These are phyloP conservation scores for Aspergillus jensenii DNA, from an alignment of 2,329 filamentous ascomycete genomes.

Conservation along the genomic window DNA sequence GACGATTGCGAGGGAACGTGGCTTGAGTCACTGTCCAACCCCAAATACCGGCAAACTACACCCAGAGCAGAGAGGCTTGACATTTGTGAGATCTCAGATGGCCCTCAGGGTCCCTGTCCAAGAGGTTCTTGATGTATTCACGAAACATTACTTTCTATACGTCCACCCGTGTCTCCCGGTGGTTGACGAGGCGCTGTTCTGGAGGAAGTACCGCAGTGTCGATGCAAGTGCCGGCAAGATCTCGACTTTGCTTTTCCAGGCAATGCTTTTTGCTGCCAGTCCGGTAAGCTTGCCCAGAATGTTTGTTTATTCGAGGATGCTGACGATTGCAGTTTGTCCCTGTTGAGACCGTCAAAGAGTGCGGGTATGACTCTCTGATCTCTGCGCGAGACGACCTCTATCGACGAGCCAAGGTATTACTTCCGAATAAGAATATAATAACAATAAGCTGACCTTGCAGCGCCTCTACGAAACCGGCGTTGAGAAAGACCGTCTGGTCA, in stretches of 20 bases:
- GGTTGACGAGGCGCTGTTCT: slow-evolving; percentile 15
- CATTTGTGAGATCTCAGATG: slow-evolving; percentile 9
- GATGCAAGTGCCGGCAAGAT: slow-evolving; percentile 10
- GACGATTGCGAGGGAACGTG: neutral
- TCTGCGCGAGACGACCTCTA: slow-evolving; percentile 15
- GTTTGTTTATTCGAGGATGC: neutral
- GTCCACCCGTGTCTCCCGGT: slow-evolving; percentile 15
- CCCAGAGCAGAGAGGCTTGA: neutral
- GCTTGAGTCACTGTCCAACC: neutral
- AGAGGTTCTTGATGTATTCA: slow-evolving; percentile 10
- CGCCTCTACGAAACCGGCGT: slow-evolving; percentile 8
- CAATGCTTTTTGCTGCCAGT: slow-evolving; percentile 16
- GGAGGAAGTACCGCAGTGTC: slow-evolving; percentile 11
- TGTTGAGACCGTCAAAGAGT: slow-evolving; percentile 13
- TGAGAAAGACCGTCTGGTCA: slow-evolving; percentile 8
- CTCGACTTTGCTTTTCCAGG: slow-evolving; percentile 13
- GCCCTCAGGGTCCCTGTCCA: slow-evolving; percentile 8
- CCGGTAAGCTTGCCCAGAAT: neutral
- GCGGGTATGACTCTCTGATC: slow-evolving; percentile 12
- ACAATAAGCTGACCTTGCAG: neutral
- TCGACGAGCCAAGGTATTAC: slow-evolving; percentile 14
- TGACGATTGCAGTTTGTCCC: slow-evolving; percentile 8
- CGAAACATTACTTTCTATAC: slow-evolving; percentile 17
- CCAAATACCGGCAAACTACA: neutral
- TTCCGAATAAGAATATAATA: neutral